Evolutionary conservation across 2,329 filamentous ascomycete genomes (phyloP).

Genomic region (Penicillium verrucosum): DNA sequence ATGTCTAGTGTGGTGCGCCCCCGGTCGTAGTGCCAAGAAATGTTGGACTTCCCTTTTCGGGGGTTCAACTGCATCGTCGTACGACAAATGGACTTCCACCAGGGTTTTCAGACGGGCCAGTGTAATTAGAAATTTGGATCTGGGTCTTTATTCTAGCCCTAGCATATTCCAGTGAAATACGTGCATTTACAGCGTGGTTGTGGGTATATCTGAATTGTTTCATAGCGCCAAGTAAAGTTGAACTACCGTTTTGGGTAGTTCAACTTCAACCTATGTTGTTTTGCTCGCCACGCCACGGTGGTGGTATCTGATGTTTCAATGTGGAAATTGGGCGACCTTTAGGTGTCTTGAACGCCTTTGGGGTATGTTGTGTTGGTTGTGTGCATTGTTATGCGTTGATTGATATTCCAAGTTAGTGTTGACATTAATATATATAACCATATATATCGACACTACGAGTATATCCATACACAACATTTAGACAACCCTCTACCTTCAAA

Average conservation of each 20-base stretch:
- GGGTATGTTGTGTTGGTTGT: background rate
- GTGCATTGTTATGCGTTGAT: accelerated
- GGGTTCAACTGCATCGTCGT: background rate
- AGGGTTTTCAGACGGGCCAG: accelerated
- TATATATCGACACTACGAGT: background rate
- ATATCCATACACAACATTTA: no score
- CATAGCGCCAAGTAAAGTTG: background rate
- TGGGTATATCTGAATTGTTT: background rate
- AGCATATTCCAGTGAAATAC: background rate
- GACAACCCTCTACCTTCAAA: no score
- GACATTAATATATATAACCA: background rate
- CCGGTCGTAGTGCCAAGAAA: background rate
- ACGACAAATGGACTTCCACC: no score
- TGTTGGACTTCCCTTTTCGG: background rate
- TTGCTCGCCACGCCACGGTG: background rate
- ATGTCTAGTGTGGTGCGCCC: background rate
- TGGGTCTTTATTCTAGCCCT: background rate
- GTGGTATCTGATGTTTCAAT: background rate
- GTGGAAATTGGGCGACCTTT: accelerated
- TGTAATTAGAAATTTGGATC: accelerated
- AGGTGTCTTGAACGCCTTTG: accelerated
- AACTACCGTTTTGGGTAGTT: background rate
- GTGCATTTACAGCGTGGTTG: background rate
- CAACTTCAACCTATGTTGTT: background rate
- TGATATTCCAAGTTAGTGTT: background rate